Evolutionary conservation across 768 basidiomycete species (phyloP), one percentile per base, ranked within the genome.

Genomic region (Termitomyces heimii): DNA sequence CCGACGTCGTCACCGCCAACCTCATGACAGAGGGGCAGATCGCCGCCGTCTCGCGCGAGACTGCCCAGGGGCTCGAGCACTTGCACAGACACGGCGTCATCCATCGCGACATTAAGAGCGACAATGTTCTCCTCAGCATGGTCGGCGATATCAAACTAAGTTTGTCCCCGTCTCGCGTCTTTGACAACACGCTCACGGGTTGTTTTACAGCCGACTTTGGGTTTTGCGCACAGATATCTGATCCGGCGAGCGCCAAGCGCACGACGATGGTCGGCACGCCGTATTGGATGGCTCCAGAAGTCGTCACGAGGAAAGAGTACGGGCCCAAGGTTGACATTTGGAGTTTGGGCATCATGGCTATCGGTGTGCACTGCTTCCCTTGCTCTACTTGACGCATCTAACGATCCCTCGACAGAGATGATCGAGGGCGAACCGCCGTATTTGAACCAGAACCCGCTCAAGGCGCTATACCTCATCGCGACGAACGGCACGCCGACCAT

Each of bases 201-300:
- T n/a, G n/a, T n/a, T n/a, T n/a, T n/a, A 46, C 68, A 96, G 94
- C 94, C 67, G 95, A 97, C 73, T 97, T 98, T 73, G 95, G 95
- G n/a, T 98, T 97, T 79, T 97, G 94, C 61, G 95, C 95, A 3
- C 94, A 97, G 72, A 91, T 97, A 55, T 93, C 94, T 22, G 91
- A 94, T 63, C 81, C 83, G n/a, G 85, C 85, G 9, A 85, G 89
- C 61, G 85, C 93, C 4, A 97, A 97, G 74, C 86, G 95, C 28
- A 96, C 94, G 35, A 97, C 95, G 35, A 98, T 98, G 95, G 94
- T 98, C 50, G 95, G 95, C 2, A 97, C 95, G 0, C 95, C 95
- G 1, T 98, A 98, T 70, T 98, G 95, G 95, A 97, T 98, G 95
- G 95, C 95, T 0, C 95, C 95, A 0, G 95, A 98, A 70, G 95